Evolutionary conservation across 2,329 filamentous ascomycete species (phyloP).

Genomic region (Pyrenophora teres): DNA sequence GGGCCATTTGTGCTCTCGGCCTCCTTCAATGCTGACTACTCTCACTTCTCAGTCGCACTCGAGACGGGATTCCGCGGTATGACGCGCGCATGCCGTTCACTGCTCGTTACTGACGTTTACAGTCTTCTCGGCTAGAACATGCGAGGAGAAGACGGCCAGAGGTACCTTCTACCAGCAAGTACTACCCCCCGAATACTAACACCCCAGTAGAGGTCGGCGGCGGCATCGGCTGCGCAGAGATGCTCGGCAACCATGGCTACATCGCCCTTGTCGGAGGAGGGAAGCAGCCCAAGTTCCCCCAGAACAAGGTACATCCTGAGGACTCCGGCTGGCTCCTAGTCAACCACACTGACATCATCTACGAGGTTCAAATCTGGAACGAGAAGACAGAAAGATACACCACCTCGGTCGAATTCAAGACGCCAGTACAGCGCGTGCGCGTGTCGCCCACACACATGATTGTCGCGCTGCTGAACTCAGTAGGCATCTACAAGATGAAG

Average conservation of each 20-base stretch:
- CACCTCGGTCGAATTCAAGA: slow-evolving; percentile 78
- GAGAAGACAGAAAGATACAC: slow-evolving; percentile 76
- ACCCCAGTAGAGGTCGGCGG: slow-evolving; percentile 53
- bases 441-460: slow-evolving; percentile 77
- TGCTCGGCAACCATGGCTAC: slow-evolving; percentile 86
- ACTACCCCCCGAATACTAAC: slow-evolving; percentile 18
- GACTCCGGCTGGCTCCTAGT: slow-evolving; percentile 34
- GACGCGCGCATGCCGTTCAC: slow-evolving; percentile 32
- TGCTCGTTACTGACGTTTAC: slow-evolving; percentile 15
- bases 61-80: slow-evolving; percentile 84
- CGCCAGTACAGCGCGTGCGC: slow-evolving; percentile 78
- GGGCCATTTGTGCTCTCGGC: slow-evolving; percentile 78
- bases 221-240: slow-evolving; percentile 79
- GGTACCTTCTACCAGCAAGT: slow-evolving; percentile 19
- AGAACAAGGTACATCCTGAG: slow-evolving; percentile 70
- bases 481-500: slow-evolving; percentile 79
- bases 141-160: slow-evolving; percentile 38
- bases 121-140: slow-evolving; percentile 42
- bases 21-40: slow-evolving; percentile 83
- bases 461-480: slow-evolving; percentile 79
- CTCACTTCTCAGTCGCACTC: slow-evolving; percentile 84
- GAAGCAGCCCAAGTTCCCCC: slow-evolving; percentile 79
- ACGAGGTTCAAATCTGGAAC: slow-evolving; percentile 85
- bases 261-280: slow-evolving; percentile 89
- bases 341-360: slow-evolving; percentile 33